Evolutionary conservation across 164 flowering plant genomes (phyloP).

Genomic region (Piper longum): DNA sequence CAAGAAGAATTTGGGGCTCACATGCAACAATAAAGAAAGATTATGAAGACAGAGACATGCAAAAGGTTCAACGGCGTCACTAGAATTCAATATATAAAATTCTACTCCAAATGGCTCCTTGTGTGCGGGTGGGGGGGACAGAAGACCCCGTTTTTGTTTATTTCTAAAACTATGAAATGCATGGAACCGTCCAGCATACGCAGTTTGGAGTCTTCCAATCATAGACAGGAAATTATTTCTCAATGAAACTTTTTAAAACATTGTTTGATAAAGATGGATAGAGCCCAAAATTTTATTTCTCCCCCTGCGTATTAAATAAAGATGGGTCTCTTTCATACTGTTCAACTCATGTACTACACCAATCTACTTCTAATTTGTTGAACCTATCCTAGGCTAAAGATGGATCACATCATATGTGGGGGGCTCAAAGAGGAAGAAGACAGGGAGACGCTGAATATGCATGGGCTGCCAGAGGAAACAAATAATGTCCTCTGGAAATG

Average conservation of each 20-base stretch:
- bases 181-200: slow-evolving; percentile 9
- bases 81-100: neutral
- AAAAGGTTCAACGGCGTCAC: neutral
- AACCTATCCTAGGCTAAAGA: neutral
- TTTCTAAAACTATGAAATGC: slow-evolving; percentile 12
- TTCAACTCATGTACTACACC: neutral
- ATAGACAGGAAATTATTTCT: slow-evolving; percentile 7
- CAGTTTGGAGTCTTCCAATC: slow-evolving; percentile 29
- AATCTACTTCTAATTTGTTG: neutral
- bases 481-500: too few species aligned
- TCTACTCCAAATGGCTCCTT: slow-evolving; percentile 4
- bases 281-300: slow-evolving; percentile 1
- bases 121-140: slow-evolving; percentile 5
- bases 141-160: slow-evolving; percentile 5
- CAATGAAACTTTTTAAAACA: neutral
- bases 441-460: neutral
- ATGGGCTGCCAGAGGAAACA: too few species aligned
- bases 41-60: slow-evolving; percentile 2
- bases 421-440: neutral
- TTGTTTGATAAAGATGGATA: neutral
- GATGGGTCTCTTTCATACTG: slow-evolving; percentile 5
- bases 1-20: neutral
- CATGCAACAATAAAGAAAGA: neutral
- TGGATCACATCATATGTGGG: neutral
- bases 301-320: neutral